Evolutionary conservation across 2,329 filamentous ascomycete species (phyloP), one percentile per base, ranked within the genome.

Genomic region (Pleoardoris graminearum): DNA sequence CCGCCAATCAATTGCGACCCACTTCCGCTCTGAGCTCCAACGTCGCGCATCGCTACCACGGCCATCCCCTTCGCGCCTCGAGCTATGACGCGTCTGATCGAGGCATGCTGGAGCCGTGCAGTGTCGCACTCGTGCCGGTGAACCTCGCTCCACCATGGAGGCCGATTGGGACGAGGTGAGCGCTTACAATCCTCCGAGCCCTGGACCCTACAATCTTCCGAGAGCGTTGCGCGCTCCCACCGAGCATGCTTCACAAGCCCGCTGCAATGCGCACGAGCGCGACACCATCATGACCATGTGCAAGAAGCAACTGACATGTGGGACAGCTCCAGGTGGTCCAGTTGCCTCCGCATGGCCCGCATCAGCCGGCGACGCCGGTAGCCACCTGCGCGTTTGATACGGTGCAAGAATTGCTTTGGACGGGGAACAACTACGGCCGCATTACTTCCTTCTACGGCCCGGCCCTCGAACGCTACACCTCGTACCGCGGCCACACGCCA

Each of bases 371-470:
- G 37, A 88, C 88, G 19, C 85, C 85, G 51, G 85, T 91, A 61
- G 87, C 89, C 38, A 87, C 91, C 2, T 83, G 97, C 73, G 88
- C 89, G 42, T 99, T 99, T 75, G 94, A 99, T 73, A 88, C 88
- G 44, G 44, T 82, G 33, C 89, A 96, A 72, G 94, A 99, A 73
- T 82, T 99, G 30, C 77, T 99, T 48, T 99, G 95, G 94, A 85
- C 87, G 3, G 95, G 92, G 41, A 96, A 94, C 73, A 90, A 94
- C 77, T 90, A 87, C 80, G 94, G 94, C 57, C 86, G 91, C 60
- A 85, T 97, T 42, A 88, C 86, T 38, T 96, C 93, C 10, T 97
- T 96, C 75, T 90, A 90, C 73, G 88, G 91, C 48, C 84, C 85
- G 48, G 90, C 96, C 55, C 81, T 97, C 42, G 88, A 93, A 67